Base-by-base conservation (phyloP, 2,329 filamentous ascomycete species). In the Neoscytalidium dimidiatum region DNA sequence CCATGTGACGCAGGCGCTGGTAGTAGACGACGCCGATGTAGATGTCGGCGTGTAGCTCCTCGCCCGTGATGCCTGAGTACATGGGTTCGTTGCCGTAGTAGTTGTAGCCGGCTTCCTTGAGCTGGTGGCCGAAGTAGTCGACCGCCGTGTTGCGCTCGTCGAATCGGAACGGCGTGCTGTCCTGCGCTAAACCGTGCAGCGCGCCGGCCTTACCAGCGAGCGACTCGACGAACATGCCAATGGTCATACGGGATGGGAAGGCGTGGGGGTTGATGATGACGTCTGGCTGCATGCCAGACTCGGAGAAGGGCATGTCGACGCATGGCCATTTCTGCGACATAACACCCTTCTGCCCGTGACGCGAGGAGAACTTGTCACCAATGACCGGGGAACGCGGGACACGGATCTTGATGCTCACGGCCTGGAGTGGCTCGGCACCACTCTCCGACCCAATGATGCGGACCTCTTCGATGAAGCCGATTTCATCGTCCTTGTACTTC, bases 191-290 rank as follows among this genome's bases (percentile, higher is more conserved):
- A 52, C 95, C 95, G 77, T 99, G 95, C 38, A 99, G 86, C 14
- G 94, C 92, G 52, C 95, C 95, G 9, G 94, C 88, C 82, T 99
- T 99, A 67, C 95, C 95, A 9, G 95, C 95, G 61, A 99, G 85
- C 4, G 94, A 97, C 82, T 99, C 95, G 74, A 99, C 88, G 79
- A 99, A 98, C 92, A 98, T 98, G 75, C 95, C 95, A 75, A 99
- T 99, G 21, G 95, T 99, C 95, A 99, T 99, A 80, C 95, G 94
- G 51, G 94, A 98, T 7, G 95, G 95, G 85, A 99, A 99, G 74
- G 95, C 95, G 85, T 99, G 95, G 44, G 95, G 95, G 81, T 99
- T 99, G 84, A 99, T 99, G 79, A 99, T 99, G 72, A 97, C 85
- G 79, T 99, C 95, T 9, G 95, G 95, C 74, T 97, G 94, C 67